Evolutionary conservation across 257 asterid species (phyloP), one percentile per base, ranked within the genome.

Genomic region (Paulownia fortunei): DNA sequence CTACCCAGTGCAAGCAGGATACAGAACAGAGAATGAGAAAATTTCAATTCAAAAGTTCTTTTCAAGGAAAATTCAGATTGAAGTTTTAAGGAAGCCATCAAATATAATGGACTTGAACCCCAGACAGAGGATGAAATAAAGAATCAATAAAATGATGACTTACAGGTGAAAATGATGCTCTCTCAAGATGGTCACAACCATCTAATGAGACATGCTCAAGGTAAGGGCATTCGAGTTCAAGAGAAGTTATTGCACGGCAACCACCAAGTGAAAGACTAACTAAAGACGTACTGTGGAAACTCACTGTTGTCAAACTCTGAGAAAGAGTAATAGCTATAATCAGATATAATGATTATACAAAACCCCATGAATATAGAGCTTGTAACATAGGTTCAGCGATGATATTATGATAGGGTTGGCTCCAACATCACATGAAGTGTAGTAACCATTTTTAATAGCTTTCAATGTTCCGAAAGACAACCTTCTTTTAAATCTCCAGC

Each of bases 181-280:
- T 82, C 87, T 93, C 96, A 77, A 96, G 99, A 87, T 92, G 99
- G 82, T 96, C 99, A 54, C 99, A 96, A 70, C 97, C 98, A 87
- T 92, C 98, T 59, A 96, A 84, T 12, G 99, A 89, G 47, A 93
- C 92, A 79, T 89, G 82, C 86, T 96, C 97, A 3, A 96, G 99
- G 80, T 66, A 82, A 64, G 97, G 93, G 84, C 99, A 96, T 77
- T 39, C 82, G 70, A 96, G 92, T 75, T 88, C 94, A 73, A 96
- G 96, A 83, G 88, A 83, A 65, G 96, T 88, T 80, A 96, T 62
- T 81, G 90, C 97, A 83, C 97, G 98, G 76, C 98, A 96, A 86
- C 97, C 98, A 74, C 93, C 91, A 80, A 96, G 98, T 69, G 99
- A 96, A 41, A 96, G 97, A 84, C 88, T 84, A 73, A 86, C 85